Evolutionary conservation across 768 basidiomycete species (phyloP).

Genomic region (Podaxis rugospora): DNA sequence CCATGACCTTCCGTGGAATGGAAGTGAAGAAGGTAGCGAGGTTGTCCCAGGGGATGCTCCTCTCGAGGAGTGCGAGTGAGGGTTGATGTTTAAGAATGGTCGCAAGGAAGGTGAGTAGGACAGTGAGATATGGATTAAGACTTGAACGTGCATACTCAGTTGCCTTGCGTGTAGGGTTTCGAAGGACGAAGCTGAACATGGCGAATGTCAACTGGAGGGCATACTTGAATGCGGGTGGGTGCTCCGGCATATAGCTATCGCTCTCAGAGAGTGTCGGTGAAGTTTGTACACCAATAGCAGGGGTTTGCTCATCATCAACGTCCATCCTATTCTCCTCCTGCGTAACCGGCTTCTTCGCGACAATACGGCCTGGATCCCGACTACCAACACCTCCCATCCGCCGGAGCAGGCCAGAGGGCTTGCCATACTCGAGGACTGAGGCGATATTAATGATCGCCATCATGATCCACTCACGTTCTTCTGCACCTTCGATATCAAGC

Average conservation of each 20-base stretch:
- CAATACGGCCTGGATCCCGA: conserved; percentile 38
- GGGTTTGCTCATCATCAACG: conserved; percentile 24
- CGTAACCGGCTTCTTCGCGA: conserved; percentile 41
- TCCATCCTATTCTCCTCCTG: conserved; percentile 49
- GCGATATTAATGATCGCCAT: conserved; percentile 87
- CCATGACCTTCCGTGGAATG: conserved; percentile 52
- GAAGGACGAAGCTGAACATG: conserved; percentile 70
- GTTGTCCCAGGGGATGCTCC: conserved; percentile 80
- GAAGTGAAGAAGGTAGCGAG: conserved; percentile 60
- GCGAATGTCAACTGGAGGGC: conserved; percentile 77
- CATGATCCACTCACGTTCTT: conserved; percentile 93
- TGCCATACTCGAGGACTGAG: conserved; percentile 85
- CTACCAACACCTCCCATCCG: conserved; percentile 51
- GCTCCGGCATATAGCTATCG: conserved; percentile 31
- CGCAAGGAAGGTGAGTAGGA: conserved; percentile 84
- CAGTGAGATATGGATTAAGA: conserved; percentile 83
- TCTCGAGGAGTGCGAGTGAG: conserved; percentile 62
- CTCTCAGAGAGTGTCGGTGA: conserved; percentile 30
- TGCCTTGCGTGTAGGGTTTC: conserved; percentile 54
- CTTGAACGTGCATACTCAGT: conserved; percentile 50
- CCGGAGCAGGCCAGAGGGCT: conserved; percentile 63
- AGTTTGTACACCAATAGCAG: conserved; percentile 19
- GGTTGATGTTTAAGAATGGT: conserved; percentile 65
- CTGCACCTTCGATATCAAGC: conserved; percentile 73
- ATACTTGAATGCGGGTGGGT: conserved; percentile 63